A percentile compares a stretch with the other conserved stretches of the same genome.
Evolutionary conservation across 345 rosid species (phyloP).

Genomic region (Eucalyptus cloeziana): DNA sequence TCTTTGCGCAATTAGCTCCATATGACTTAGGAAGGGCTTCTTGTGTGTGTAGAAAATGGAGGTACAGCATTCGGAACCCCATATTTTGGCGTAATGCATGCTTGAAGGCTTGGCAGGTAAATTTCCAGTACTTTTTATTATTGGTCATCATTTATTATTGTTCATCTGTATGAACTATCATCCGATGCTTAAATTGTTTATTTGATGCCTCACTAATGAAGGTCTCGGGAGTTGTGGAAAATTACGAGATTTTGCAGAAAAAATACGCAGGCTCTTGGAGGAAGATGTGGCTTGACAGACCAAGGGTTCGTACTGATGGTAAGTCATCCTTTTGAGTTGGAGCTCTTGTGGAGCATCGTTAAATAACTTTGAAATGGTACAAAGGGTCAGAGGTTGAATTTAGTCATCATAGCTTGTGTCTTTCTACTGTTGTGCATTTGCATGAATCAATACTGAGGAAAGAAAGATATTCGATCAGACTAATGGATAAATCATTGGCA

Average conservation of each 20-base stretch:
- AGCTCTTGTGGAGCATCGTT: neutral
- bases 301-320: slow-evolving; percentile 95
- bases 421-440: neutral
- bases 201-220: slow-evolving; percentile 4
- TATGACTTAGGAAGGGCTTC: slow-evolving; percentile 83
- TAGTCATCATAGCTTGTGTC: neutral
- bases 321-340: neutral
- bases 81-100: slow-evolving; percentile 86
- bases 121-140: neutral
- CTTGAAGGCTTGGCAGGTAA: slow-evolving; percentile 92
- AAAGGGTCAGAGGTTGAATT: neutral
- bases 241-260: slow-evolving; percentile 69
- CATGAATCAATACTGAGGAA: neutral
- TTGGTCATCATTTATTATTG: neutral
- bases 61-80: slow-evolving; percentile 86
- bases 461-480: neutral
- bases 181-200: neutral
- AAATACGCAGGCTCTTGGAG: slow-evolving; percentile 88
- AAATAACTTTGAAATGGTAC: neutral
- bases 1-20: slow-evolving; percentile 72
- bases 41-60: slow-evolving; percentile 92
- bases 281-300: slow-evolving; percentile 95
- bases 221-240: slow-evolving; percentile 74
- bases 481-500: neutral
- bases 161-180: neutral